phyloP scores from a whole-genome alignment of 176 grass and related monocot species.

The Oryza australiensis region DNA sequence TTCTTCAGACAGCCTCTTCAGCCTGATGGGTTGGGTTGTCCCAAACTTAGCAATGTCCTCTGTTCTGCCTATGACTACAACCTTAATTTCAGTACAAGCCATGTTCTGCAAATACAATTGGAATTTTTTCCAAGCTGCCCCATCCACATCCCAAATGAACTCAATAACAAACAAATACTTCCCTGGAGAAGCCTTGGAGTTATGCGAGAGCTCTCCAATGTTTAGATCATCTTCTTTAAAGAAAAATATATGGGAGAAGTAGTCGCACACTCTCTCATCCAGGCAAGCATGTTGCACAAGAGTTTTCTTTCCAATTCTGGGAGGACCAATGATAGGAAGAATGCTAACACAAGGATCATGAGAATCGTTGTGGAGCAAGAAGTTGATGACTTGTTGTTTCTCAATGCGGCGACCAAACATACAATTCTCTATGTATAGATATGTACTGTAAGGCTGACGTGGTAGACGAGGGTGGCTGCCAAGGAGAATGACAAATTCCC shows the following conservation, averaged over 20 bases:
- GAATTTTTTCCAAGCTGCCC: slow-evolving; percentile 23
- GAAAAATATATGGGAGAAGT: slow-evolving; percentile 22
- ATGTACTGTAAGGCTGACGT: slow-evolving; percentile 12
- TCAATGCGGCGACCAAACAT: slow-evolving; percentile 36
- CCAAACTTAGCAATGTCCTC: background rate
- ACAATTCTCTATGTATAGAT: slow-evolving; percentile 37
- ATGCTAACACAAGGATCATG: background rate
- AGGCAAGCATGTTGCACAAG: slow-evolving; percentile 49
- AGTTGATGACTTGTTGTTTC: slow-evolving; percentile 42
- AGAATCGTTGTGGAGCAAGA: slow-evolving; percentile 23
- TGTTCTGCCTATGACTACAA: slow-evolving; percentile 15
- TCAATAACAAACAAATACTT: slow-evolving; percentile 44
- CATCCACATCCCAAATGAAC: slow-evolving; percentile 14
- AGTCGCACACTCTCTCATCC: slow-evolving; percentile 33
- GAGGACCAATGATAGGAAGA: slow-evolving; percentile 40
- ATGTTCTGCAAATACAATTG: slow-evolving; percentile 16
- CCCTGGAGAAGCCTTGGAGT: background rate
- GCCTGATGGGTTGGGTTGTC: slow-evolving; percentile 27
- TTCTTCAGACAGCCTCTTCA: slow-evolving; percentile 37
- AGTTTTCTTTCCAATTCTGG: slow-evolving; percentile 48
- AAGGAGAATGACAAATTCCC: slow-evolving; percentile 35
- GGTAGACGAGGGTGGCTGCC: slow-evolving; percentile 23
- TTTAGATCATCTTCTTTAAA: slow-evolving; percentile 11
- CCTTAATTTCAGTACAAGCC: slow-evolving; percentile 15
- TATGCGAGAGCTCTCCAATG: background rate